Conservation (phyloP, 495 filamentous ascomycete species). For the Aspergillus kassunensis region DNA sequence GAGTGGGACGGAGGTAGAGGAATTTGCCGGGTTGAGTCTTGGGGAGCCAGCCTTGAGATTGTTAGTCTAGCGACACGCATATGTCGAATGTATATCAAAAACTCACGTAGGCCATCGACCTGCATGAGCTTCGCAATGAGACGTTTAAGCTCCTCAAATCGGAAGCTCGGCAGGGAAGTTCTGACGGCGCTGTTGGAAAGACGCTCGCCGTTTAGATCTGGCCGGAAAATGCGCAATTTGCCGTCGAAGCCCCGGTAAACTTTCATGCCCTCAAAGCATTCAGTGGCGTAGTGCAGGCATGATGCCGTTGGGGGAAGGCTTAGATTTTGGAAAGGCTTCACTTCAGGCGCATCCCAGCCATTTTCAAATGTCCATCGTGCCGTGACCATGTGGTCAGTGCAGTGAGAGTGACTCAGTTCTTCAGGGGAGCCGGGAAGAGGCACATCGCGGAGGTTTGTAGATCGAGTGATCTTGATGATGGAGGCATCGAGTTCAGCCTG, state of each 20-base stretch:
- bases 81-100: too few species aligned
- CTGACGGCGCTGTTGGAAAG: slow-evolving; percentile 67
- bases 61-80: slow-evolving; percentile 2
- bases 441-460: slow-evolving; percentile 62
- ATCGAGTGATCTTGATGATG: slow-evolving; percentile 63
- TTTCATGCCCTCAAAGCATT: slow-evolving; percentile 27
- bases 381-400: slow-evolving; percentile 90
- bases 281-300: slow-evolving; percentile 24
- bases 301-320: slow-evolving; percentile 79
- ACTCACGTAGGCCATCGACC: slow-evolving; percentile 41
- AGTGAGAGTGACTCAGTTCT: slow-evolving; percentile 51
- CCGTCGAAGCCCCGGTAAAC: slow-evolving; percentile 23
- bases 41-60: slow-evolving; percentile 67
- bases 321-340: slow-evolving; percentile 77
- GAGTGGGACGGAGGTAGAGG: slow-evolving; percentile 78
- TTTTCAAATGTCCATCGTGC: slow-evolving; percentile 59
- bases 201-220: slow-evolving; percentile 69
- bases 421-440: slow-evolving; percentile 56
- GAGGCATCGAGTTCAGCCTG: slow-evolving; percentile 64
- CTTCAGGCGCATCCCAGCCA: slow-evolving; percentile 76
- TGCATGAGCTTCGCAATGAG: slow-evolving; percentile 66
- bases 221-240: slow-evolving; percentile 76
- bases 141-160: slow-evolving; percentile 65
- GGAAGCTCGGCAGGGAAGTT: slow-evolving; percentile 74
- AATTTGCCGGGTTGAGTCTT: slow-evolving; percentile 55